Evolutionary conservation across 2,329 filamentous ascomycete genomes (phyloP).

Genomic region (Furcasterigmium sp.): DNA sequence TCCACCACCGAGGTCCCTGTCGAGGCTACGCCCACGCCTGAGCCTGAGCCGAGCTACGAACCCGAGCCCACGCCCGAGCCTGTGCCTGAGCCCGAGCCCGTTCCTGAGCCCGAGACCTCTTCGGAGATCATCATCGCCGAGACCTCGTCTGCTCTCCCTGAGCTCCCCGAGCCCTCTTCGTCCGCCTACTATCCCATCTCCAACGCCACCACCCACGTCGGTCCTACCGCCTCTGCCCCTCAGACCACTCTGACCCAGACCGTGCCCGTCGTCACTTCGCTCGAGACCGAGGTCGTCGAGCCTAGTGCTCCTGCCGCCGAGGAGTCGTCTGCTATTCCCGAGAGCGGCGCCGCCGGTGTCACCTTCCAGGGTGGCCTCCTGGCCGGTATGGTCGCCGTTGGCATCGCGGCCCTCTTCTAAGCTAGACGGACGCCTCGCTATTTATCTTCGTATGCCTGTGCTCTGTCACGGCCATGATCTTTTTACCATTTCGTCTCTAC

Average conservation of each 20-base stretch:
- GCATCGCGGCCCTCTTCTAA: slow-evolving; percentile 31
- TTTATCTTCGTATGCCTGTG: slow-evolving; percentile 1
- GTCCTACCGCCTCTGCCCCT: slow-evolving; percentile 15
- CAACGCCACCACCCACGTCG: slow-evolving; percentile 25
- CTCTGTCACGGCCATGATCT: background rate
- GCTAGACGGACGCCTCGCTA: background rate
- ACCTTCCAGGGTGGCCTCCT: slow-evolving; percentile 33
- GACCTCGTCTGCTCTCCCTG: slow-evolving; percentile 1
- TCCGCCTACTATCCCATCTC: slow-evolving; percentile 21
- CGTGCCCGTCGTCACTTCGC: slow-evolving; percentile 10
- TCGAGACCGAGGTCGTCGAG: slow-evolving; percentile 6
- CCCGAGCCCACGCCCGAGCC: slow-evolving; percentile 18
- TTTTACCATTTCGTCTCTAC: slow-evolving; percentile 7
- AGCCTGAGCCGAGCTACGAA: background rate
- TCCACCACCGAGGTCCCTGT: slow-evolving; percentile 17
- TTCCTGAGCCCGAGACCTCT: slow-evolving; percentile 5
- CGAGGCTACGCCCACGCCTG: slow-evolving; percentile 18
- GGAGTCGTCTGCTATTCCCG: slow-evolving; percentile 16
- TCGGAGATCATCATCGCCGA: slow-evolving; percentile 10
- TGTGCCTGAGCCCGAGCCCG: background rate
- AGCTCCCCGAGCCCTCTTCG: slow-evolving; percentile 6
- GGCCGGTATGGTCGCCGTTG: slow-evolving; percentile 31
- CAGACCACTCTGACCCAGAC: slow-evolving; percentile 17
- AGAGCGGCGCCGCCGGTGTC: slow-evolving; percentile 23
- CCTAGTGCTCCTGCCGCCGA: slow-evolving; percentile 8